Evolutionary conservation across 2,329 filamentous ascomycete species (phyloP), one percentile per base, ranked within the genome.

Genomic region (Apiospora kogelbergensis): DNA sequence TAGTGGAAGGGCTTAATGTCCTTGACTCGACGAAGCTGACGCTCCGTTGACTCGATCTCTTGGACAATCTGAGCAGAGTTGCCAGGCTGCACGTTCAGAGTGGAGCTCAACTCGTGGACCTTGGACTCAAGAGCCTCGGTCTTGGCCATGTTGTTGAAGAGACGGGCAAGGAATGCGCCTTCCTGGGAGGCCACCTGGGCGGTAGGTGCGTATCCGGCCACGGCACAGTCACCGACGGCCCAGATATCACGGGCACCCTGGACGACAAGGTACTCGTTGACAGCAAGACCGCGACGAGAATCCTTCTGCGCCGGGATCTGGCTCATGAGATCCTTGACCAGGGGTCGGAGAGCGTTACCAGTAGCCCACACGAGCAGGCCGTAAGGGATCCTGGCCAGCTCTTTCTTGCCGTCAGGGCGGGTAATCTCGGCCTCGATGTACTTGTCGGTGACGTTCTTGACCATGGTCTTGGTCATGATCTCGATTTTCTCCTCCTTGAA

Each of bases 131-230:
- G 90, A 66, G 87, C 84, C 77, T 97, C 91, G 2, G 94, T 97
- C 88, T 95, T 97, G 80, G 95, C 96, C 93, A 98, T 97, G 82
- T 96, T 97, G 88, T 99, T 99, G 88, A 99, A 98, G 71, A 99
- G 90, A 72, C 93, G 91, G 48, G 94, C 96, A 45, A 99, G 88
- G 89, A 98, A 99, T 78, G 89, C 91, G 78, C 96, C 96, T 84
- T 99, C 96, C 84, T 99, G 96, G 11, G 93, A 89, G 69, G 96
- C 96, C 63, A 99, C 96, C 86, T 99, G 96, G 40, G 96, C 96
- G 10, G 96, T 99, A 44, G 96, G 96, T 40, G 96, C 96, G 80
- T 99, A 99, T 81, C 97, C 97, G 74, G 96, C 96, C 65, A 98
- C 92, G 68, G 95, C 95, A 81, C 96, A 99, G 86, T 99, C 96